Conservation (phyloP, 2,329 filamentous ascomycete species). For the Monilinia laxa region DNA sequence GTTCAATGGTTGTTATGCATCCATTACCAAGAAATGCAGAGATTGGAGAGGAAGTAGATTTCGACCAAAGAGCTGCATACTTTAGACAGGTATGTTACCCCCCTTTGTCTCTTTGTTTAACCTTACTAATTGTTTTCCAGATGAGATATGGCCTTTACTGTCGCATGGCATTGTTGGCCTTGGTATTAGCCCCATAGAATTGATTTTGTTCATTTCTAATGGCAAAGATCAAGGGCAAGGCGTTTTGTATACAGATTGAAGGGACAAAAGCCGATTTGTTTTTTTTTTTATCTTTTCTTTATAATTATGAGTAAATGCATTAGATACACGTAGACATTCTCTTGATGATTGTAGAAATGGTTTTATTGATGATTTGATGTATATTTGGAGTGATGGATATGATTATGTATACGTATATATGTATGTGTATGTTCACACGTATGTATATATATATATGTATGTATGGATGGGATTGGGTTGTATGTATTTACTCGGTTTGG, state of each 20-base stretch:
- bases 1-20: conserved; percentile 91
- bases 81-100: conserved; percentile 86
- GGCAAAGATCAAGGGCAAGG: background rate
- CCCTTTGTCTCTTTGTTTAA: conserved; percentile 11
- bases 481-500: conserved; percentile 1
- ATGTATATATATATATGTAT: conserved; percentile 7
- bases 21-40: conserved; percentile 91
- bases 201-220: background rate
- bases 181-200: conserved; percentile 68
- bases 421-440: background rate
- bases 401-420: background rate
- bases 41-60: conserved; percentile 93
- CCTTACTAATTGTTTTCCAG: conserved; percentile 47
- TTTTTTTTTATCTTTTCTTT: background rate
- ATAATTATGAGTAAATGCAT: conserved; percentile 13
- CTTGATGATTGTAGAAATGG: conserved; percentile 15
- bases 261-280: conserved; percentile 4
- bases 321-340: conserved; percentile 15
- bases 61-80: conserved; percentile 94
- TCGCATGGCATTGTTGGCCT: conserved; percentile 92
- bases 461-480: background rate
- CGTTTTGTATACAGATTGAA: background rate
- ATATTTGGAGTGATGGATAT: conserved; percentile 17
- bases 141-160: conserved; percentile 98
- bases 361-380: conserved; percentile 1